phyloP scores from a whole-genome alignment of 2,329 filamentous ascomycete genomes.

The Bipolaris cookei region DNA sequence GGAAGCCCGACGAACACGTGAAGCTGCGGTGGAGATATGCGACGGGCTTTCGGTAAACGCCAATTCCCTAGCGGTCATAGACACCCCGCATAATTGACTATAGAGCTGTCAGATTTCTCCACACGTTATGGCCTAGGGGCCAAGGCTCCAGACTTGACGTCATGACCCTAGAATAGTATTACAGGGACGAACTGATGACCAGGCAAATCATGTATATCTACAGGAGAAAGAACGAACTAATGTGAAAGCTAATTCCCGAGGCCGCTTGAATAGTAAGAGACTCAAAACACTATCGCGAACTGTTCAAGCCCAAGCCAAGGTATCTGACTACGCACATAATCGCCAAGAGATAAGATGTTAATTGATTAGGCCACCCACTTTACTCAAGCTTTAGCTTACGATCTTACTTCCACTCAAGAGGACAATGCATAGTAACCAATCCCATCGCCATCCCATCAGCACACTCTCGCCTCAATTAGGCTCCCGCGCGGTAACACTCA shows the following conservation, averaged over 20 bases:
- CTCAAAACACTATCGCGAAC: too few relatives aligned
- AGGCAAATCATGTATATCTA: background rate
- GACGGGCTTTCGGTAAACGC: background rate
- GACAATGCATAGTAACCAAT: background rate
- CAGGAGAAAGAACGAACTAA: too few relatives aligned
- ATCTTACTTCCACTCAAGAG: too few relatives aligned
- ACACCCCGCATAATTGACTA: too few relatives aligned
- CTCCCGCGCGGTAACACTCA: constrained; percentile 53
- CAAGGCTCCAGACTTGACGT: background rate
- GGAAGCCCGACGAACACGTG: background rate
- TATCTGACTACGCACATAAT: too few relatives aligned
- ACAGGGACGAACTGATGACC: background rate
- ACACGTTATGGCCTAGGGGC: background rate
- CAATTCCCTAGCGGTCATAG: background rate
- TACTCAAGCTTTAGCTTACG: too few relatives aligned
- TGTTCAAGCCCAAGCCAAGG: too few relatives aligned
- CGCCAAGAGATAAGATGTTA: too few relatives aligned
- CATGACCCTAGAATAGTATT: background rate
- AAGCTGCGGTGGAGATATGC: background rate
- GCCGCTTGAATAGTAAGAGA: too few relatives aligned
- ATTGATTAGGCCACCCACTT: too few relatives aligned
- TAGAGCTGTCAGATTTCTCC: background rate
- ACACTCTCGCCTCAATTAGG: constrained; percentile 45
- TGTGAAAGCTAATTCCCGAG: too few relatives aligned
- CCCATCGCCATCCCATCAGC: background rate